Conservation (phyloP, 805 yeast genomes). For the Candida multigemmis region DNA sequence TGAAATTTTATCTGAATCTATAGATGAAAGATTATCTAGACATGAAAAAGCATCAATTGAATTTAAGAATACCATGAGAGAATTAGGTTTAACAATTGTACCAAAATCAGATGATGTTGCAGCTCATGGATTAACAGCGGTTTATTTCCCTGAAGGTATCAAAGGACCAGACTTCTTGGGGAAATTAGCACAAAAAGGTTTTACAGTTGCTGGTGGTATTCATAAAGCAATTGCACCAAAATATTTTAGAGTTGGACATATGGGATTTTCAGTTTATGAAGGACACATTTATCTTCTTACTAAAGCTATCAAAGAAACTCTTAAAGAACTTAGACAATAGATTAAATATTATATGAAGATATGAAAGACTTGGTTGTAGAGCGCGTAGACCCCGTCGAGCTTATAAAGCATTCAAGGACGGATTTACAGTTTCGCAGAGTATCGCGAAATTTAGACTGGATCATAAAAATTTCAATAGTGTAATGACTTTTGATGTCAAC, state of each 20-base stretch:
- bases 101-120: slow-evolving; percentile 49
- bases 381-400: no score
- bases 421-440: no score
- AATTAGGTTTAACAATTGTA: slow-evolving; percentile 61
- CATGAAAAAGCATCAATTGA: slow-evolving; percentile 55
- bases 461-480: background rate
- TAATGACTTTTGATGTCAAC: slow-evolving; percentile 31
- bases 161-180: slow-evolving; percentile 60
- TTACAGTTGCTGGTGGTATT: slow-evolving; percentile 84
- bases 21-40: slow-evolving; percentile 53
- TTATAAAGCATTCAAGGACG: no score
- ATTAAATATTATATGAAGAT: no score
- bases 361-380: no score
- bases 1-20: slow-evolving; percentile 49
- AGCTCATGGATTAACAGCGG: slow-evolving; percentile 86
- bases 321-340: slow-evolving; percentile 12
- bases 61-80: slow-evolving; percentile 51
- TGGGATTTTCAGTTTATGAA: slow-evolving; percentile 67
- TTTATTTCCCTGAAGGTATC: slow-evolving; percentile 70
- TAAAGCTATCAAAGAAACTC: slow-evolving; percentile 23
- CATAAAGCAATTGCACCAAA: slow-evolving; percentile 70
- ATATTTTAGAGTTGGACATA: slow-evolving; percentile 92
- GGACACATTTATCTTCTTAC: slow-evolving; percentile 29
- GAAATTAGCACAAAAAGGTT: slow-evolving; percentile 54
- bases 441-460: background rate